Evolutionary conservation across 1,284 basidiomycete genomes (phyloP), one percentile per base, ranked within the genome.

Genomic region (Malassezia japonica): DNA sequence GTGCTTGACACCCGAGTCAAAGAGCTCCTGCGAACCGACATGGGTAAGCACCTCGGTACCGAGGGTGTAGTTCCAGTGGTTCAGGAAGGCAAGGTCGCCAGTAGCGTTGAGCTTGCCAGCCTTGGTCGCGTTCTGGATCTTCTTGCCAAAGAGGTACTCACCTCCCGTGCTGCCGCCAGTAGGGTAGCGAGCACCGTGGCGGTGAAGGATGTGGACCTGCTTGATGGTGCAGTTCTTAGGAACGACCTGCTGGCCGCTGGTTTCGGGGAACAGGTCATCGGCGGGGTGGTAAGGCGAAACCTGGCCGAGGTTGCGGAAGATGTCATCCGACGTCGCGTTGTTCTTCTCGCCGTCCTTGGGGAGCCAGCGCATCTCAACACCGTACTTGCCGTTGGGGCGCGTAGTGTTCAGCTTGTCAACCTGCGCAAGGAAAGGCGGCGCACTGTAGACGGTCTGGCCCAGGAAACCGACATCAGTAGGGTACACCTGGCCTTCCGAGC

Each of bases 21-120:
- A 75, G n/a, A 74, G 59, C 65, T 89, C 85, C 66, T 87, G 83
- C 34, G 85, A 77, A 46, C 86, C 86, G 56, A 87, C 86, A 0
- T 86, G 85, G 20, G 85, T 86, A 46, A 89, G 75, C 25, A 81
- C 67, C 76, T 89, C 85, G 76, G 84, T 69, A 16, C 78, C 78
- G 6, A 79, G 67, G 48, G 73, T 56, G 59, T 77, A 78, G 21
- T 61, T 62, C 77, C 77, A 90, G 25, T 79, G 77, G 62, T 86
- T 87, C 74, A 89, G 75, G 68, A 89, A 89, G 0, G 76, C 67
- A 5, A 89, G 74, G 3, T 80, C 75, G 0, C 83, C 85, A 2
- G 76, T 76, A 0, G 81, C 64, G n/a, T 43, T 50, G 32, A 65
- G 56, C 5, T 39, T 36, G 28, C 38, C 21, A 8, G 45, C 31